phyloP scores from a whole-genome alignment of 805 yeast genomes.

The Candida schatavii region DNA sequence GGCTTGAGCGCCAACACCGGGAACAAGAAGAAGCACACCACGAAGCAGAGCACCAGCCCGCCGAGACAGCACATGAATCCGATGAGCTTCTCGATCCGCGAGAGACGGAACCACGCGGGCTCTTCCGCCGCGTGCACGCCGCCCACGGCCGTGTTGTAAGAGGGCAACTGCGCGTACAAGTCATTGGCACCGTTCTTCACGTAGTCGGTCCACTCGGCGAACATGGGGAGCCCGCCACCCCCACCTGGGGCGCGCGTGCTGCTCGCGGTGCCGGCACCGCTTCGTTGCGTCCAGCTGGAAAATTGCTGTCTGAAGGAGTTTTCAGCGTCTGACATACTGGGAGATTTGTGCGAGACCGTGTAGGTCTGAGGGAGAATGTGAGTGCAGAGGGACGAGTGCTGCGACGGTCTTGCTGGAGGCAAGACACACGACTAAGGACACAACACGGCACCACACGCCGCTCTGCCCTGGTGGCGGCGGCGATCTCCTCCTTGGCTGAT shows the following conservation, averaged over 20 bases:
- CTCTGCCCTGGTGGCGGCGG: no score
- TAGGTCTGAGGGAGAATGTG: no score
- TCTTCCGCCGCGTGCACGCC: slow-evolving; percentile 44
- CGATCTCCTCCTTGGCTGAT: no score
- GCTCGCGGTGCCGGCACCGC: neutral
- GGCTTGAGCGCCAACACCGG: slow-evolving; percentile 91
- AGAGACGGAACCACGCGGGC: slow-evolving; percentile 72
- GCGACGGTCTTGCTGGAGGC: no score
- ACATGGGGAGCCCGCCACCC: slow-evolving; percentile 21
- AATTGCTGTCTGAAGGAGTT: slow-evolving; percentile 33
- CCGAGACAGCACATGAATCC: slow-evolving; percentile 75
- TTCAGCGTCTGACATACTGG: slow-evolving; percentile 29
- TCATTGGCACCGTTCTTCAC: slow-evolving; percentile 46
- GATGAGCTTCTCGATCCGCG: slow-evolving; percentile 76
- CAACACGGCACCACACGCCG: no score
- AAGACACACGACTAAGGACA: no score
- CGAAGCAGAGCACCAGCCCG: slow-evolving; percentile 79
- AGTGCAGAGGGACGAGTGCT: no score
- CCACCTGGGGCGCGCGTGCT: slow-evolving; percentile 2
- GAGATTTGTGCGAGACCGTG: neutral
- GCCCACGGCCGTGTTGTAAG: slow-evolving; percentile 47
- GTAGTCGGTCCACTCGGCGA: slow-evolving; percentile 44
- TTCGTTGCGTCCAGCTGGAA: slow-evolving; percentile 25
- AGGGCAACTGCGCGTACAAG: slow-evolving; percentile 64
- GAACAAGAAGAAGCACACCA: slow-evolving; percentile 75